A percentile compares a stretch with the other conserved stretches of the same genome.
Evolutionary conservation across 1,284 basidiomycete genomes (phyloP).

Genomic region (Ceratorhiza oryzae-sativae): DNA sequence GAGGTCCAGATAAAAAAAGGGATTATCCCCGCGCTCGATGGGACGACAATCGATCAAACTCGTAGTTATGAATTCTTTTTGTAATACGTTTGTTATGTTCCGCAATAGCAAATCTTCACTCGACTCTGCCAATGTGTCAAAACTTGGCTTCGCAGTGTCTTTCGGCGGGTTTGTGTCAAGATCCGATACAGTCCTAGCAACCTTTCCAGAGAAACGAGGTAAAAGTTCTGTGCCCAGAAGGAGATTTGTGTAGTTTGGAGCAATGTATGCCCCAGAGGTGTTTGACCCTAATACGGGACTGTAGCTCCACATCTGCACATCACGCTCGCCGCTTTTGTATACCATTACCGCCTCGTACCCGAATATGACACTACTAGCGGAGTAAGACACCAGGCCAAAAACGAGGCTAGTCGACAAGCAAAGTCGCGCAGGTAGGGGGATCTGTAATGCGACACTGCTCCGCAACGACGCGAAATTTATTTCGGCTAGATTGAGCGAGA

Average conservation of each 20-base stretch:
- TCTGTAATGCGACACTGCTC: not conserved
- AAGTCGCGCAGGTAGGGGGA: not conserved
- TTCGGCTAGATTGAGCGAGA: not conserved
- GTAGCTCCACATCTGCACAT: not conserved
- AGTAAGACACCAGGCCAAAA: not conserved
- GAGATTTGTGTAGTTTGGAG: conserved; percentile 3
- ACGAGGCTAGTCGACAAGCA: not conserved
- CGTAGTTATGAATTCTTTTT: not conserved
- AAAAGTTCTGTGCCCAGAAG: not conserved
- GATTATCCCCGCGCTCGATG: not conserved
- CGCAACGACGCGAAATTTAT: not conserved
- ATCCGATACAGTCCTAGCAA: not conserved
- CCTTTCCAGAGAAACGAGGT: not conserved
- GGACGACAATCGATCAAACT: conserved; percentile 2
- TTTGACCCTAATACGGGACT: not conserved
- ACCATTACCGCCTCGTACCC: not conserved
- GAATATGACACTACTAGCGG: conserved; percentile 9
- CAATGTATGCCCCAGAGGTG: not conserved
- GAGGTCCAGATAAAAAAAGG: not conserved
- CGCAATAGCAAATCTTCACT: not conserved
- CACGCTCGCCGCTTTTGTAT: too few species aligned
- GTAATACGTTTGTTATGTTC: not conserved
- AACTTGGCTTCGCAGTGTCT: not conserved
- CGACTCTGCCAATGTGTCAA: not conserved
- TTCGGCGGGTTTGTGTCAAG: not conserved